phyloP scores from a whole-genome alignment of 192 early-diverging fungal species.

The Podila verticillata region DNA sequence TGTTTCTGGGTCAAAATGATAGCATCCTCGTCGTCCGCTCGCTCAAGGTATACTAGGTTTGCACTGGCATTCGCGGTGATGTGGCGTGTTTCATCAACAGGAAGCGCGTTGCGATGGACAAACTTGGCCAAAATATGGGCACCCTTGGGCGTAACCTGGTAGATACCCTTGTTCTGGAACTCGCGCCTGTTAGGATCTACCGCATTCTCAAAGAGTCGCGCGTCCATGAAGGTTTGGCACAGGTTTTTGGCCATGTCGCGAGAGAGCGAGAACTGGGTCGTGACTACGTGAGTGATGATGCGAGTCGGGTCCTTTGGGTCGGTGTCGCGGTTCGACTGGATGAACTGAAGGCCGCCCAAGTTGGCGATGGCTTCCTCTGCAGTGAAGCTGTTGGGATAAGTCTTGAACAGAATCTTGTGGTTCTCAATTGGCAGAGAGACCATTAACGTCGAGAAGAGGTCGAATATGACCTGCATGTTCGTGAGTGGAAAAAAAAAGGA shows the following conservation, averaged over 20 bases:
- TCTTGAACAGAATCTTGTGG: conserved; percentile 60
- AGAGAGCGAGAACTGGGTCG: conserved; percentile 67
- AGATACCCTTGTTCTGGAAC: conserved; percentile 59
- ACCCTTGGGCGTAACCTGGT: conserved; percentile 60
- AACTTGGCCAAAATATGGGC: conserved; percentile 60
- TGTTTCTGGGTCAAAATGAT: conserved; percentile 48
- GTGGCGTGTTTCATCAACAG: conserved; percentile 28
- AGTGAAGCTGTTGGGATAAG: conserved; percentile 61
- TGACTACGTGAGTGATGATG: conserved; percentile 60
- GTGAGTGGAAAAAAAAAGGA: background rate
- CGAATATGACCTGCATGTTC: conserved; percentile 61
- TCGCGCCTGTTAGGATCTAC: conserved; percentile 53
- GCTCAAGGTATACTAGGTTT: conserved; percentile 50
- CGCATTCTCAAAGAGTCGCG: conserved; percentile 56
- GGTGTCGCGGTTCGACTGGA: conserved; percentile 53
- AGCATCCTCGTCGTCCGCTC: conserved; percentile 59
- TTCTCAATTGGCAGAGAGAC: conserved; percentile 59
- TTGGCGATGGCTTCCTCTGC: conserved; percentile 64
- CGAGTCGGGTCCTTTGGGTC: conserved; percentile 61
- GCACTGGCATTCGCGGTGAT: conserved; percentile 49
- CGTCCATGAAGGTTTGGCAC: conserved; percentile 63
- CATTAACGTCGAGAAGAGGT: conserved; percentile 65
- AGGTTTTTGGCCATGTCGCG: conserved; percentile 65
- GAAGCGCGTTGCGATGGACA: conserved; percentile 47
- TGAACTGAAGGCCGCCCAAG: conserved; percentile 57